These are phyloP conservation scores for Turritis glabra DNA, from an alignment of 345 rosid genomes.

Conservation along the genomic window DNA sequence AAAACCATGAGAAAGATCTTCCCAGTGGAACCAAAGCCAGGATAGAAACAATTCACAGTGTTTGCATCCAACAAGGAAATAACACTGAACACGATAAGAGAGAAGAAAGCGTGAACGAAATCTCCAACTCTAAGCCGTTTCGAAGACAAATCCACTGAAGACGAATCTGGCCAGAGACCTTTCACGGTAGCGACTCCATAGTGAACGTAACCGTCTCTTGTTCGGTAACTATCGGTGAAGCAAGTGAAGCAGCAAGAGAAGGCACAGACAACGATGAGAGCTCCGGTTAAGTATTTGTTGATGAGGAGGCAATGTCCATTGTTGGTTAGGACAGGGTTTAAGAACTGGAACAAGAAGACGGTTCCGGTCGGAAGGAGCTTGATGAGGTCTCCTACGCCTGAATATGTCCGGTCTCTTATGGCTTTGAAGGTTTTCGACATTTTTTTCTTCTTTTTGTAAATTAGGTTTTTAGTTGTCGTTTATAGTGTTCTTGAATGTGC, in stretches of 20 bases:
- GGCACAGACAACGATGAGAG: slow-evolving; percentile 62
- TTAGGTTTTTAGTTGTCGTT: not conserved
- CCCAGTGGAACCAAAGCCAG: slow-evolving; percentile 51
- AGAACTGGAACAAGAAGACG: slow-evolving; percentile 76
- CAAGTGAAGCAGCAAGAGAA: slow-evolving; percentile 69
- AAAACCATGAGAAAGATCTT: slow-evolving; percentile 61
- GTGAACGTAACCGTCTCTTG: slow-evolving; percentile 50
- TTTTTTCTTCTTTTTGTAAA: not conserved
- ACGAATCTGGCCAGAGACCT: slow-evolving; percentile 63
- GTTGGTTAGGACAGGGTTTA: slow-evolving; percentile 82
- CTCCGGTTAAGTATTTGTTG: slow-evolving; percentile 59
- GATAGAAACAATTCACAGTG: slow-evolving; percentile 64
- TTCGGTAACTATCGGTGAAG: slow-evolving; percentile 79
- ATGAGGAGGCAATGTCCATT: slow-evolving; percentile 59
- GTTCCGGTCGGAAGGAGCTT: slow-evolving; percentile 92
- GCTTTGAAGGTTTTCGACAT: slow-evolving; percentile 45
- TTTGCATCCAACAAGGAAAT: slow-evolving; percentile 62
- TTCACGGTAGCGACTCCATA: slow-evolving; percentile 63
- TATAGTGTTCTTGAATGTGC: slow-evolving; percentile 4
- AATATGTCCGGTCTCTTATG: slow-evolving; percentile 46
- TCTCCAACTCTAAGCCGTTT: slow-evolving; percentile 63
- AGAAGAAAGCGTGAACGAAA: slow-evolving; percentile 65
- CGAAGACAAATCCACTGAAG: slow-evolving; percentile 47
- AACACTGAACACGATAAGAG: slow-evolving; percentile 58
- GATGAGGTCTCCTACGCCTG: slow-evolving; percentile 69